Percentiles rank a stretch among this genome's conserved stretches.
Conservation (phyloP, 2,329 filamentous ascomycete species). For the Epichloe typhina region DNA sequence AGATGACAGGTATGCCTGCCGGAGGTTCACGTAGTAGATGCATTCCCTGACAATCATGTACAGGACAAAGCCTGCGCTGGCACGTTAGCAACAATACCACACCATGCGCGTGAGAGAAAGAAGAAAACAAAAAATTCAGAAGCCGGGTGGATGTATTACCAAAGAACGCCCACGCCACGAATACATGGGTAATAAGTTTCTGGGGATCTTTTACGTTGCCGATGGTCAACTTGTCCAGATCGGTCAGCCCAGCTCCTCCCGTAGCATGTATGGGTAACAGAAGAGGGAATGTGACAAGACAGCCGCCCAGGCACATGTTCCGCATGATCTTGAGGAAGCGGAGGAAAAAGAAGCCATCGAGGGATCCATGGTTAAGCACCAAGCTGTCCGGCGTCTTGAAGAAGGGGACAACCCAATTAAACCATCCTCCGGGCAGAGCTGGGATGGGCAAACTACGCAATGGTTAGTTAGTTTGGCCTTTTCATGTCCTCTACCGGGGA, state of each 20-base stretch:
- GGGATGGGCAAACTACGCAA: constrained; percentile 43
- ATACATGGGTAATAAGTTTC: constrained; percentile 70
- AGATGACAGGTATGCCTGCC: constrained; percentile 82
- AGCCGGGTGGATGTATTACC: constrained; percentile 12
- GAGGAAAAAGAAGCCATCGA: constrained; percentile 84
- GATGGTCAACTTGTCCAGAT: constrained; percentile 71
- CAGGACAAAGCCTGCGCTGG: constrained; percentile 60
- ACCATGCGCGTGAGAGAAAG: background rate
- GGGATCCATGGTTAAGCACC: constrained; percentile 76
- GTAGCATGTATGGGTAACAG: constrained; percentile 79
- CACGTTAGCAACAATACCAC: background rate
- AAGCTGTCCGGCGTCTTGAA: constrained; percentile 61
- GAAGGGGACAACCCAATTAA: constrained; percentile 57
- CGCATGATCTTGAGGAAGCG: constrained; percentile 59
- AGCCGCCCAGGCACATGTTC: constrained; percentile 73
- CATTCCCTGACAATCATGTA: constrained; percentile 78
- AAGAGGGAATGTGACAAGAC: constrained; percentile 73
- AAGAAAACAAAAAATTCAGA: background rate
- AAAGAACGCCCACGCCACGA: constrained; percentile 68
- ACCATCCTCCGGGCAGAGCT: constrained; percentile 42
- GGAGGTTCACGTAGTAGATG: constrained; percentile 84
- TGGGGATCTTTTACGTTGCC: constrained; percentile 52
- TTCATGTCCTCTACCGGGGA: background rate
- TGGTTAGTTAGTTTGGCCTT: background rate
- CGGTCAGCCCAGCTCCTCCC: constrained; percentile 47